Conservation (phyloP, 768 basidiomycete species). For the Lactarius quietus region DNA sequence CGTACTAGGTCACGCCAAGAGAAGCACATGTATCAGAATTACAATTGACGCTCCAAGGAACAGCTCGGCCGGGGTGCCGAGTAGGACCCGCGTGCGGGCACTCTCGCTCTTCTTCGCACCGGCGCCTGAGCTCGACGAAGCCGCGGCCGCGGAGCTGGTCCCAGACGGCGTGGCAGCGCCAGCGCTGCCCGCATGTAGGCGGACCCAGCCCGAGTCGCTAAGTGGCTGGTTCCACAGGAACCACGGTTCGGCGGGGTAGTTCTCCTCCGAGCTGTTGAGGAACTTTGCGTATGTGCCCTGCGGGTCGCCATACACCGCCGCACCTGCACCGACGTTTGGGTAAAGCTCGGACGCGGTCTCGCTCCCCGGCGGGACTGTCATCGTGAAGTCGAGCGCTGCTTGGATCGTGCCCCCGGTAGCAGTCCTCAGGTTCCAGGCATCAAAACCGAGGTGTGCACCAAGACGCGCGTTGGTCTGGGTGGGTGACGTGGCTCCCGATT, state of each 20-base stretch:
- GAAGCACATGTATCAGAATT: not conserved
- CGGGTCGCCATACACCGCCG: conserved; percentile 34
- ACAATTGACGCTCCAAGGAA: not conserved
- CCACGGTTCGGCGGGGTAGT: conserved; percentile 16
- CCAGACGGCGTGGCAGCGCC: not conserved
- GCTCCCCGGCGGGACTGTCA: conserved; percentile 28
- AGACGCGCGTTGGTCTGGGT: conserved; percentile 31
- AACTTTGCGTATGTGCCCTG: conserved; percentile 30
- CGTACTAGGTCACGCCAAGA: not conserved
- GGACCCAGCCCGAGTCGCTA: conserved; percentile 8
- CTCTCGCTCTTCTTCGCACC: not conserved
- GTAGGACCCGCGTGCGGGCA: not conserved
- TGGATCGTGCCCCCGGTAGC: conserved; percentile 31
- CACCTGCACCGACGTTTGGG: conserved; percentile 29
- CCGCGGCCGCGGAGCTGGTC: not conserved
- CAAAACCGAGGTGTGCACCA: conserved; percentile 29
- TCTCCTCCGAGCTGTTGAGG: conserved; percentile 19
- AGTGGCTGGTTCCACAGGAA: conserved; percentile 26
- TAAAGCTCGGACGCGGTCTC: conserved; percentile 26
- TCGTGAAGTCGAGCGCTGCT: conserved; percentile 34
- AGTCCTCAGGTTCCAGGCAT: conserved; percentile 32
- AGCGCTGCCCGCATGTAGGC: not conserved
- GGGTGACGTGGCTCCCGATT: not conserved
- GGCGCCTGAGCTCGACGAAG: not conserved
- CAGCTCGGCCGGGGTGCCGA: not conserved